Base-by-base conservation (phyloP, 148 eudicot species). In the Camellia lanceoleosa region DNA sequence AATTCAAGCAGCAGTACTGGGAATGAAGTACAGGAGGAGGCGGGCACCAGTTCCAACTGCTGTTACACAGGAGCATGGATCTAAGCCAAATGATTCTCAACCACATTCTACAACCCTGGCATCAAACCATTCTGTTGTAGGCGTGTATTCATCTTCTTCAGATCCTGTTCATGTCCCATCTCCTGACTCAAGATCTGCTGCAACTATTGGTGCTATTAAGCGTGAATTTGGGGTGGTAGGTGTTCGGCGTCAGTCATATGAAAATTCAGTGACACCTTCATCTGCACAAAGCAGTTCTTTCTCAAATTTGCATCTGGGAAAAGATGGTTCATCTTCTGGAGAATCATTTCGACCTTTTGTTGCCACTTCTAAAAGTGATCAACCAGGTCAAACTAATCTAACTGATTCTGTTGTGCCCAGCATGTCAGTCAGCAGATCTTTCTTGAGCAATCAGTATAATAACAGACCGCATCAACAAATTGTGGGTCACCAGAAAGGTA, bases 161-260 rank as follows among this genome's bases (percentile, higher is more conserved):
- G 99, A 96, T 88, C 98, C 98, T 83, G 97, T 94, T 80, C 99
- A 96, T 82, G 94, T 93, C 71, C 99, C 98, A 77, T 92, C 95
- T 14, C 87, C 82, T 73, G 88, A 90, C 77, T 91, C 97, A 49
- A 89, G 91, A 86, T 84, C 92, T 13, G 87, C 92, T 78, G 87
- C 92, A 61, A 87, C 87, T 68, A 80, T 92, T 86, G 97, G 98
- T 61, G 90, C 98, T 46, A 89, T 87, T 81, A 90, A 85, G 87
- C 99, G 98, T 83, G 97, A 91, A 67, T 88, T 93, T 78, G 97
- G 98, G 65, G 93, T 87, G 69, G 98, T 91, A 62, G 99, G 99
- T 80, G 89, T 89, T 80, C 97, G 94, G 42, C 90, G 90, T 63
- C 91, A 84, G 61, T 82, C 88, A 52, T 79, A 87, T 75, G 97